These are phyloP conservation scores for Nakazawaea holstii DNA, from an alignment of 805 yeast genomes.

Conservation along the genomic window DNA sequence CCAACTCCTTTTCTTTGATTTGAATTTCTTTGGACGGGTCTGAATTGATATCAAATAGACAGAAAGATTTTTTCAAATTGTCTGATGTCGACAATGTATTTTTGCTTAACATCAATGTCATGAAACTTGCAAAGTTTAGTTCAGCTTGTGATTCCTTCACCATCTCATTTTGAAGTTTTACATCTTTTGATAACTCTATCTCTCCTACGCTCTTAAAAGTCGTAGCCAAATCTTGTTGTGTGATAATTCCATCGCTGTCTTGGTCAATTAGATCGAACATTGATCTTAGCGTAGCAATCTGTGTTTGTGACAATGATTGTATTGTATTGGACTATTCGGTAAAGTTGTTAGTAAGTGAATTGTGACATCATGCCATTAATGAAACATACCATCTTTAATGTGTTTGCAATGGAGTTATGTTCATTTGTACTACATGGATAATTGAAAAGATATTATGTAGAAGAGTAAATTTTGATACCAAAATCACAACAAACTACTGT, in stretches of 20 bases:
- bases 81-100: constrained; percentile 42
- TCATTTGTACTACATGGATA: not conserved
- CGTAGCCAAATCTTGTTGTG: constrained; percentile 47
- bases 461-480: too few relatives aligned
- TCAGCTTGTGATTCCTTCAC: constrained; percentile 27
- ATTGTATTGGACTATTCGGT: not conserved
- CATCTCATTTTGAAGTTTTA: constrained; percentile 45
- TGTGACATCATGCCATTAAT: too few relatives aligned
- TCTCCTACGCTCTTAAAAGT: constrained; percentile 51
- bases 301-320: constrained; percentile 20
- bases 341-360: not conserved
- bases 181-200: constrained; percentile 22
- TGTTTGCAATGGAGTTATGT: not conserved
- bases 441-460: too few relatives aligned
- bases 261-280: constrained; percentile 79
- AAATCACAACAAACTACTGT: not conserved
- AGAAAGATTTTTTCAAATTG: constrained; percentile 56
- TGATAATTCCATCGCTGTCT: constrained; percentile 67
- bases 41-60: constrained; percentile 36
- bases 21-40: constrained; percentile 27
- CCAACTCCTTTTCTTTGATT: constrained; percentile 44
- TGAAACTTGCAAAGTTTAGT: constrained; percentile 60
- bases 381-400: not conserved
- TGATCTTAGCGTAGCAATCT: constrained; percentile 61
- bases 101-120: constrained; percentile 55